Evolutionary conservation across 805 yeast genomes (phyloP), one percentile per base, ranked within the genome.

Genomic region (Lipomyces anomalus): DNA sequence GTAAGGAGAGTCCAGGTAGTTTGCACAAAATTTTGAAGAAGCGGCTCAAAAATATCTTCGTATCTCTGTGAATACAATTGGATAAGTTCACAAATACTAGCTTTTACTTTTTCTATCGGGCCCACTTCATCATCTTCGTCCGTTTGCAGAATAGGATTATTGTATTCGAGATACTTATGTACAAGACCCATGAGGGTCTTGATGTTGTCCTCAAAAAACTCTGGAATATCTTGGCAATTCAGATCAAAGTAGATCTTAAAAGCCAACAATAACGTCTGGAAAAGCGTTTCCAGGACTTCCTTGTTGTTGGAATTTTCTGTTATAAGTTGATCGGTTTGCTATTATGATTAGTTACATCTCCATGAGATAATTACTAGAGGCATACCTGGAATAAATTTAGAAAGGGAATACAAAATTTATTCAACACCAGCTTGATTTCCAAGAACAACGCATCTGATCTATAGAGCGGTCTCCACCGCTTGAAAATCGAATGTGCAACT

Each of bases 191-290:
- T 85, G 43, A 94, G 88, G 16, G 67, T 69, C 34, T 73, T 68
- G 64, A 92, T 67, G 62, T 92, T 76, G 66, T 92, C 97, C 67
- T 94, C 99, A 62, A 92, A 92, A 61, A 90, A 92, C 66, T 89
- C 98, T 1, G 99, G 98, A 43, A 92, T 82, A 66, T 92, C 99
- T 67, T 94, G 98, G 66, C 97, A 90, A 64, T 92, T 92, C 59
- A 92, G 77, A 63, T 92, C 99, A 62, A 80, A 87, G 66, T 85
- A 94, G 30, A 94, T 77, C 62, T 92, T 90, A 29, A 83, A 66
- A 43, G 89, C 71, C 20, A 88, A 66, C 41, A 82, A 67, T 56
- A 89, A 65, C 46, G 83, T 84, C 26, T 84, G 90, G 56, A 87
- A 76, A 37, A 82, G 70, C 1, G 80, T 68, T 28, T 61, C 61